phyloP scores from a whole-genome alignment of 2,329 filamentous ascomycete genomes.

The Epichloe bromicola region DNA sequence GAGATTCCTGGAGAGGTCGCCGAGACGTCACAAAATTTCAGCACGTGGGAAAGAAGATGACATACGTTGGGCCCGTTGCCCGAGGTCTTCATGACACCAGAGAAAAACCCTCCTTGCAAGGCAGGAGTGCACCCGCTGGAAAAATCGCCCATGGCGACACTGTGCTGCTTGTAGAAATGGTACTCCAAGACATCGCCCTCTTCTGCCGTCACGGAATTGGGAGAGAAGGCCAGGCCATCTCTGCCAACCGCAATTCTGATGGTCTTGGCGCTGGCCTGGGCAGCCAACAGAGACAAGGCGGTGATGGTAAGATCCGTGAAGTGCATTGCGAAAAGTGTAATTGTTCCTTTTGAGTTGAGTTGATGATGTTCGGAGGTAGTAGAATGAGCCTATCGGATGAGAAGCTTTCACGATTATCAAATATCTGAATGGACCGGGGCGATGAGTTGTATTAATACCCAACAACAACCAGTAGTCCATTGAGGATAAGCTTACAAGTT shows the following conservation, averaged over 20 bases:
- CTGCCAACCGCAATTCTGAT: slow-evolving; percentile 29
- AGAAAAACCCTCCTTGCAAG: slow-evolving; percentile 6
- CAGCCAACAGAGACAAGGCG: slow-evolving; percentile 8
- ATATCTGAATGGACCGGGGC: not conserved
- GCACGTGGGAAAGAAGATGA: not conserved
- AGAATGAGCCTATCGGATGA: not conserved
- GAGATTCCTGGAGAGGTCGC: not conserved
- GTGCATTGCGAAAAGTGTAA: slow-evolving; percentile 6
- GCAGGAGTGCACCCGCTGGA: slow-evolving; percentile 32
- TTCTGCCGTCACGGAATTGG: slow-evolving; percentile 21
- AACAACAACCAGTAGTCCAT: not conserved
- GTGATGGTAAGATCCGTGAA: slow-evolving; percentile 6
- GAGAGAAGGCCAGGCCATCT: slow-evolving; percentile 26
- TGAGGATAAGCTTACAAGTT: not conserved
- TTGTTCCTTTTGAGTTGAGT: too few relatives aligned
- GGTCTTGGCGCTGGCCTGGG: slow-evolving; percentile 13
- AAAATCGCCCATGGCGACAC: slow-evolving; percentile 32
- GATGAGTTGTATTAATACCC: not conserved
- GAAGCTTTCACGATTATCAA: not conserved
- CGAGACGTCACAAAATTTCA: not conserved
- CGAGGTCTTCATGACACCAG: slow-evolving; percentile 5
- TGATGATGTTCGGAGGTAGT: too few relatives aligned
- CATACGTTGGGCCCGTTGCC: not conserved
- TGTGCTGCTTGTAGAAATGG: slow-evolving; percentile 35
- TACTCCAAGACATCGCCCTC: slow-evolving; percentile 36